Base-by-base conservation (phyloP, 768 basidiomycete species). In the Amanita fuliginea region DNA sequence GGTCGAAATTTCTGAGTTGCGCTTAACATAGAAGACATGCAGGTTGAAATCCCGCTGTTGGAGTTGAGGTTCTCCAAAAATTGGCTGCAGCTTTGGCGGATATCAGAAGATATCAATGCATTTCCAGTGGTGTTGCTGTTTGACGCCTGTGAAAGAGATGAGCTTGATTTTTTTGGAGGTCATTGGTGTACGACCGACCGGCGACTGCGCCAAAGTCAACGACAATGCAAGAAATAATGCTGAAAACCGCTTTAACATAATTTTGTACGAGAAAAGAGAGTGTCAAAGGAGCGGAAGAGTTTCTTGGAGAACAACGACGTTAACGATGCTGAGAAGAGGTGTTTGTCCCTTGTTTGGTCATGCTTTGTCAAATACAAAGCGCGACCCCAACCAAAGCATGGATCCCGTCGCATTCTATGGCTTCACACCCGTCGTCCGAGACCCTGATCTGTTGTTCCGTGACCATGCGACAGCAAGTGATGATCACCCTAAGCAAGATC, bases 31-130 rank as follows among this genome's bases (percentile, higher is more conserved):
- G 81, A 61, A 0, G 58, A 57, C 18, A 86, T 76, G 75, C 92
- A 96, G 9, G 72, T 56, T 1, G 66, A 52, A 49, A 97, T 64
- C 42, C 51, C 59, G 2, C 69, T 16, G 66, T 95, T 75, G 37
- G 55, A 61, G 70, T 97, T 80, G 50, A 98, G 72, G 9, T 58
- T 53, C 3, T 51, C 65, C 55, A 93, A 73, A 72, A 80, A 95
- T 3, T 59, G 51, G 16, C 61, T 50, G 72, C 88, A 91, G 16
- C 55, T 34, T 1, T 54, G 1, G 59, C 75, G 78, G 58, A 91
- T 79, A 47, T 68, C 76, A 11, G 76, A 51, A n/a, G 91, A 90
- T 61, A 93, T 82, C 57, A 80, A 68, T 9, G 79, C 64, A 60
- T 70, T 72, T 30, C 64, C 53, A 42, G 70, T 60, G 34, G 66